These are phyloP conservation scores for Iberis pinnata DNA, from an alignment of 345 rosid species.

Conservation along the genomic window DNA sequence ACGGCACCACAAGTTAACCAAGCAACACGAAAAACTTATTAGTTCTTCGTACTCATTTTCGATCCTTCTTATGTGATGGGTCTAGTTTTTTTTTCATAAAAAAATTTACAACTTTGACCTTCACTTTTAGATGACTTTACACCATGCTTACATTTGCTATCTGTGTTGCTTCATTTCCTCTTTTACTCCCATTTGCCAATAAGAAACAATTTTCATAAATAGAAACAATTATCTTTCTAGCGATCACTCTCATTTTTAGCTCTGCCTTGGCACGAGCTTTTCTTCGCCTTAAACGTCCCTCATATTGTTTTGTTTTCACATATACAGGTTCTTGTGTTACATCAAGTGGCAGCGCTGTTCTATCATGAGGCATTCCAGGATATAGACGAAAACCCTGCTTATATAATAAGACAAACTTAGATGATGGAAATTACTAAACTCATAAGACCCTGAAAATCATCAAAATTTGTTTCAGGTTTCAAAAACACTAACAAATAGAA, in stretches of 20 bases:
- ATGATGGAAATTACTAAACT: neutral
- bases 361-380: slow-evolving; percentile 65
- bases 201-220: neutral
- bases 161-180: neutral
- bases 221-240: slow-evolving; percentile 52
- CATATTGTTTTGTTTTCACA: slow-evolving; percentile 93
- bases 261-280: slow-evolving; percentile 97
- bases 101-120: neutral
- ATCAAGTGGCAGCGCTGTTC: slow-evolving; percentile 86
- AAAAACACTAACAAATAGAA: too few species aligned
- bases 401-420: slow-evolving; percentile 4
- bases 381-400: slow-evolving; percentile 73
- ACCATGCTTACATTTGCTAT: neutral
- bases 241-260: slow-evolving; percentile 69
- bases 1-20: neutral
- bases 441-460: neutral
- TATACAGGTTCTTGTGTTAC: slow-evolving; percentile 89
- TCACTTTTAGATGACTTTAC: neutral
- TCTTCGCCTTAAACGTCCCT: slow-evolving; percentile 85
- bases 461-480: neutral
- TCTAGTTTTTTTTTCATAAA: too few species aligned
- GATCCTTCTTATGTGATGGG: too few species aligned
- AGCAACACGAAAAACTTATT: neutral
- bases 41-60: too few species aligned
- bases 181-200: neutral